These are phyloP conservation scores for Trichoderma semiorbis DNA, from an alignment of 2,329 filamentous ascomycete species.

Conservation along the genomic window DNA sequence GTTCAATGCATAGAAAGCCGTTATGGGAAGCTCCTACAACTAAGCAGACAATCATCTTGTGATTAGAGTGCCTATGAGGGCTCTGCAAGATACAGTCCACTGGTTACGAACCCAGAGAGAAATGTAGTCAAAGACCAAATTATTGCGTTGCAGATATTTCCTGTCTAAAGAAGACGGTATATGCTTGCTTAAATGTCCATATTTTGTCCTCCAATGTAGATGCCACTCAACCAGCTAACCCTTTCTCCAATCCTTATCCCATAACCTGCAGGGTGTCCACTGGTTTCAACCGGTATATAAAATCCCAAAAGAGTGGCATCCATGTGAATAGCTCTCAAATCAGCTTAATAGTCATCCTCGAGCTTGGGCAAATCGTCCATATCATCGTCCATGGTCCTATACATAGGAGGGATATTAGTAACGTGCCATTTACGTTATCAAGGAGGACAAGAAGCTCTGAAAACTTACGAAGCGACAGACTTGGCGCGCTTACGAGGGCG, in stretches of 20 bases:
- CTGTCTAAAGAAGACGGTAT: not conserved
- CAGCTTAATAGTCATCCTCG: not conserved
- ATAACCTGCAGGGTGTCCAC: not conserved
- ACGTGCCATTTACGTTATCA: too few relatives aligned
- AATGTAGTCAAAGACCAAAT: not conserved
- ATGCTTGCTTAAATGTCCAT: not conserved
- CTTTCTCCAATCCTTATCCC: not conserved
- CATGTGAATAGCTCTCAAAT: not conserved
- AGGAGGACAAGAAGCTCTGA: not conserved
- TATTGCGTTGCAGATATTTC: not conserved
- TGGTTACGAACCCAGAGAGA: not conserved
- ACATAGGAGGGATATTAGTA: not conserved
- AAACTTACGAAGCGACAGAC: slow-evolving; percentile 15
- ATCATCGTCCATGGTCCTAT: not conserved
- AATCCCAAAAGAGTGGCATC: not conserved
- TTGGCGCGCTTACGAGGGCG: slow-evolving; percentile 24
- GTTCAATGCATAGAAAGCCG: not conserved
- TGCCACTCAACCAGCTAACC: not conserved
- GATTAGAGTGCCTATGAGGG: not conserved
- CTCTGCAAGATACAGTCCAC: not conserved
- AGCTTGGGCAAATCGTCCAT: not conserved
- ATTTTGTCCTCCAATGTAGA: not conserved
- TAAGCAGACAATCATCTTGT: not conserved
- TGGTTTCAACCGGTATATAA: not conserved
- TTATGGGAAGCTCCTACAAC: too few relatives aligned